Conservation (phyloP, 441 rosid species). For the Populus trichocarpa region DNA sequence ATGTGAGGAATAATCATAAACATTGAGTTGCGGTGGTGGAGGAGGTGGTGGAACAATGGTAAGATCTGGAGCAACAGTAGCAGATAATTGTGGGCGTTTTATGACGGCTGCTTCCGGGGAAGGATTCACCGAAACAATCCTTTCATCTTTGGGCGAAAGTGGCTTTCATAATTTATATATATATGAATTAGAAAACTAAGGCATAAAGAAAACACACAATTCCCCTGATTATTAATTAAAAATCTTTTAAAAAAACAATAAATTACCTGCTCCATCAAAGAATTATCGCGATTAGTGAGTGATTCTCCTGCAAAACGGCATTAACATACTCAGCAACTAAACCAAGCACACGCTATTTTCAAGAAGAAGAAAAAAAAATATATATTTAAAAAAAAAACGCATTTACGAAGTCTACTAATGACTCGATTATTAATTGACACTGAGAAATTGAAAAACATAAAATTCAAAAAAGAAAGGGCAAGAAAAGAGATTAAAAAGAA, state of each 20-base stretch:
- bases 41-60: conserved; percentile 16
- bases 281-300: conserved; percentile 31
- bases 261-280: conserved; percentile 41
- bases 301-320: conserved; percentile 42
- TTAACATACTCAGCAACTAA: neutral
- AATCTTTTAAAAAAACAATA: neutral
- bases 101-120: conserved; percentile 41
- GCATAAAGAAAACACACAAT: conserved; percentile 3
- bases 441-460: neutral
- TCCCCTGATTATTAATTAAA: conserved; percentile 6
- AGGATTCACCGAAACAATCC: conserved; percentile 54
- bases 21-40: conserved; percentile 13
- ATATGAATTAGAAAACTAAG: conserved; percentile 5
- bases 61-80: conserved; percentile 31
- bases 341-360: neutral
- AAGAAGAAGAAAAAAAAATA: neutral
- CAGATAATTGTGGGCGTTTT: conserved; percentile 29
- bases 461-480: neutral
- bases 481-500: no score
- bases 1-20: conserved; percentile 14
- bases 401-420: neutral
- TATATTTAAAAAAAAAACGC: no score
- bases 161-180: conserved; percentile 39
- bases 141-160: conserved; percentile 45
- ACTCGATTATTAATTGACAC: neutral